Evolutionary conservation across 192 early-diverging fungal species (phyloP).

Genomic region (Linnemannia schmuckeri): DNA sequence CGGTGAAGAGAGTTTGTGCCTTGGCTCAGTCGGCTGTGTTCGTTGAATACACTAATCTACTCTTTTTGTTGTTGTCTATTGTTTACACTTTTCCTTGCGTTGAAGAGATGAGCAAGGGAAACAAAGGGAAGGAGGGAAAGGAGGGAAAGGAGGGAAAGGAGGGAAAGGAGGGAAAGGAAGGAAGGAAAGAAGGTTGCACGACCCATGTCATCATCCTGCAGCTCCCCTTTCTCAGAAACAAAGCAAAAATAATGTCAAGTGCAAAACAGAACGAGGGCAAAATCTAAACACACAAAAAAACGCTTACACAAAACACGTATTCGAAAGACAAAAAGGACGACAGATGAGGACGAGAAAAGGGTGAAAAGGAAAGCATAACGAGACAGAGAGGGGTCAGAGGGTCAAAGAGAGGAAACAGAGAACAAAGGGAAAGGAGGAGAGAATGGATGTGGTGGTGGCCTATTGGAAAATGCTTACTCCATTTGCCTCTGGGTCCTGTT

Average conservation of each 20-base stretch:
- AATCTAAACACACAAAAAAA: neutral
- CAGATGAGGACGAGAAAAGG: too few species aligned
- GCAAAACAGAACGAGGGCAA: neutral
- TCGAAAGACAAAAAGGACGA: neutral
- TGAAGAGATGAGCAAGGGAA: neutral
- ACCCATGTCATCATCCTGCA: conserved; percentile 2
- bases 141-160: neutral
- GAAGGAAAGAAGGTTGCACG: neutral
- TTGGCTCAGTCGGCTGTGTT: neutral
- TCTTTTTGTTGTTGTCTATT: neutral
- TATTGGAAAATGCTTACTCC: neutral
- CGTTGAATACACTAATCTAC: neutral
- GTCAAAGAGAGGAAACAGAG: neutral
- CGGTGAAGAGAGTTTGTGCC: neutral
- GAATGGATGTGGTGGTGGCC: neutral
- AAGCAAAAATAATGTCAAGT: neutral
- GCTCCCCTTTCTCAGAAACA: neutral
- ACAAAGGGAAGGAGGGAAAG: neutral
- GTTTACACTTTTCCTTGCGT: neutral
- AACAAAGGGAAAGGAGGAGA: neutral
- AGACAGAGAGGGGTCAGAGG: neutral
- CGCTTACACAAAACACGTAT: neutral
- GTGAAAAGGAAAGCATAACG: neutral
- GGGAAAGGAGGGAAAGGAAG: neutral
- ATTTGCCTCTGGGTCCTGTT: neutral